These are phyloP conservation scores for Tilletia caries DNA, from an alignment of 1,284 basidiomycete genomes.

Conservation along the genomic window DNA sequence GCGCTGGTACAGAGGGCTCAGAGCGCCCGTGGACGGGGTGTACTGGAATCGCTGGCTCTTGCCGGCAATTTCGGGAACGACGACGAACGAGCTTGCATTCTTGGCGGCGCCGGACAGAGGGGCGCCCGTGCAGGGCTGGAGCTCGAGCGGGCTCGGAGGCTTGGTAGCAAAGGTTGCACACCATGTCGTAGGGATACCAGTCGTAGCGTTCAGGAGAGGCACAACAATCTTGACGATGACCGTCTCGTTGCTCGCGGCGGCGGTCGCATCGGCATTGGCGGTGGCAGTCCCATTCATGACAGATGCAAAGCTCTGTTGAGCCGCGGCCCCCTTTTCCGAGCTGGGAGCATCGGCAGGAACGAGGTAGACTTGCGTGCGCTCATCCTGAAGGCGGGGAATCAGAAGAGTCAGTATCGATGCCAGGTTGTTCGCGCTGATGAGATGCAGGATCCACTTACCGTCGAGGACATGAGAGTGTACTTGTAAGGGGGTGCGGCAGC, in stretches of 20 bases:
- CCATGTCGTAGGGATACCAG: conserved; percentile 9
- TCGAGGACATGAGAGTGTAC: conserved; percentile 17
- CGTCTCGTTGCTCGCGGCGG: not conserved
- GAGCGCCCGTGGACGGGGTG: not conserved
- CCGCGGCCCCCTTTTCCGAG: not conserved
- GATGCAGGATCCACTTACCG: too few relatives aligned
- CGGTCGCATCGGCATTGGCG: too few relatives aligned
- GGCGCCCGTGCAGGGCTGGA: conserved; percentile 12
- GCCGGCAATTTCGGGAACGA: not conserved
- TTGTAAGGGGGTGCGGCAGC: not conserved
- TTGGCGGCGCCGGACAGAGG: not conserved
- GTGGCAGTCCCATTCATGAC: not conserved
- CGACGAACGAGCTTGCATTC: not conserved
- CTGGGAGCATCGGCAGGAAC: conserved; percentile 15
- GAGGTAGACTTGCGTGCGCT: conserved; percentile 21
- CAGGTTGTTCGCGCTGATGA: too few relatives aligned
- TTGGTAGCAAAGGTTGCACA: conserved; percentile 14
- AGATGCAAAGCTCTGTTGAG: not conserved
- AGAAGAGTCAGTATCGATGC: too few relatives aligned
- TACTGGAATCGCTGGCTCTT: not conserved
- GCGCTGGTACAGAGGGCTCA: not conserved
- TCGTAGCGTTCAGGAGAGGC: conserved; percentile 9
- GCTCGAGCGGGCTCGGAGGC: conserved; percentile 11
- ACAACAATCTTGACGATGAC: conserved; percentile 13
- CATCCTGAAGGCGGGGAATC: not conserved